These are phyloP conservation scores for Pharus latifolius DNA, from an alignment of 176 grass and related monocot species.

Conservation along the genomic window DNA sequence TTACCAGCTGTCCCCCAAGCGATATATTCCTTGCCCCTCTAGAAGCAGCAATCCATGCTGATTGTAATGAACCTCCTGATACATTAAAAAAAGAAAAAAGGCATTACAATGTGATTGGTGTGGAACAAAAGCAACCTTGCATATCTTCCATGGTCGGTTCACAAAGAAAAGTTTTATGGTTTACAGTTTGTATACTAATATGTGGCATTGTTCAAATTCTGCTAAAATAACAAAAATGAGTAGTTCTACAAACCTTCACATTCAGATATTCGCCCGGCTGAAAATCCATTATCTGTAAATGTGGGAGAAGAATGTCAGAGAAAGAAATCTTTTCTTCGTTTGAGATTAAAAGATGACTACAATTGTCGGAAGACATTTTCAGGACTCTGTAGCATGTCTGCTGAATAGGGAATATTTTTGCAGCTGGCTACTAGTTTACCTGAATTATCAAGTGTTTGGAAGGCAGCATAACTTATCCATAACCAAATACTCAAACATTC, in stretches of 20 bases:
- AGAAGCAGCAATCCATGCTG: slow-evolving; percentile 88
- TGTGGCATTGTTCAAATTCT: background rate
- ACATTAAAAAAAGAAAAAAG: slow-evolving; percentile 10
- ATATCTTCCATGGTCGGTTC: background rate
- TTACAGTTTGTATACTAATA: background rate
- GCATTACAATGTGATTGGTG: background rate
- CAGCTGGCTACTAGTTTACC: background rate
- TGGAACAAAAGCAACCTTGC: background rate
- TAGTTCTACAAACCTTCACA: slow-evolving; percentile 65
- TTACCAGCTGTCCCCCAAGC: slow-evolving; percentile 86
- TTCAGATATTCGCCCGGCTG: slow-evolving; percentile 97
- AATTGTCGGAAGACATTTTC: background rate
- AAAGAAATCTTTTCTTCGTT: background rate
- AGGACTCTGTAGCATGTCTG: too few species aligned
- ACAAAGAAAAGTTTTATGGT: background rate
- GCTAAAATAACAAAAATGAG: background rate
- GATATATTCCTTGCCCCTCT: slow-evolving; percentile 96
- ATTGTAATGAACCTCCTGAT: slow-evolving; percentile 97
- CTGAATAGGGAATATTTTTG: background rate
- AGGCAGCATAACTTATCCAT: background rate
- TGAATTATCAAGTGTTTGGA: background rate
- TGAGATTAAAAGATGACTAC: background rate
- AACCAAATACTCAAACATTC: background rate
- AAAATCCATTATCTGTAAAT: slow-evolving; percentile 93
- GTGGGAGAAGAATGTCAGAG: slow-evolving; percentile 1